Conservation (phyloP, 768 basidiomycete species). For the Kwoniella botswanensis region DNA sequence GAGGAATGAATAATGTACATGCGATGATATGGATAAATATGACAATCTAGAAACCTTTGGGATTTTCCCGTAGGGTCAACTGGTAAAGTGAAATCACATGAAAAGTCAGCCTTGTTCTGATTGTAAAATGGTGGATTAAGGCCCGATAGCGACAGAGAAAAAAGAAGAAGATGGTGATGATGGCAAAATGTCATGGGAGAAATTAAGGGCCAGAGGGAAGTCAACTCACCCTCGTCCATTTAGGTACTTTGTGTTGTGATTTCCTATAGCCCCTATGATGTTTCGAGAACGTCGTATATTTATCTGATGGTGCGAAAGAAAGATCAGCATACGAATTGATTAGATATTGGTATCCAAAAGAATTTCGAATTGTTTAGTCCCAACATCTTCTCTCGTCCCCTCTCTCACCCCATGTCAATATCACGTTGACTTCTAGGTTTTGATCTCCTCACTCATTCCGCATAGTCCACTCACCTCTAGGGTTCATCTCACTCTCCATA, state of each 20-base stretch:
- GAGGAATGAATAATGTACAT: background rate
- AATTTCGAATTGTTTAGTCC: background rate
- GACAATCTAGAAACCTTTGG: conserved; percentile 76
- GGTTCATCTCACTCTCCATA: conserved; percentile 88
- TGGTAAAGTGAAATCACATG: conserved; percentile 16
- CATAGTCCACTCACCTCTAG: conserved; percentile 60
- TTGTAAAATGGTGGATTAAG: background rate
- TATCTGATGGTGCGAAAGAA: conserved; percentile 64
- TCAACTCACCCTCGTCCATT: conserved; percentile 82
- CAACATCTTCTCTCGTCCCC: too few relatives aligned
- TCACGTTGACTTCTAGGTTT: background rate
- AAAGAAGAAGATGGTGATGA: background rate
- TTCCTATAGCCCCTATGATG: conserved; percentile 80
- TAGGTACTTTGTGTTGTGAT: conserved; percentile 96
- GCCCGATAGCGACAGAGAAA: background rate
- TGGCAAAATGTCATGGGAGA: too few relatives aligned
- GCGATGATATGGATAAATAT: background rate
- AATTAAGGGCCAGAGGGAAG: background rate
- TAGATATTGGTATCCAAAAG: background rate
- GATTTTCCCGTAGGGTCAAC: conserved; percentile 86
- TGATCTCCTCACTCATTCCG: background rate
- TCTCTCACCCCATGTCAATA: background rate
- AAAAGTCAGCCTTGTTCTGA: background rate
- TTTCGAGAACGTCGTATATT: conserved; percentile 87
- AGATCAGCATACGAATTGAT: background rate